Evolutionary conservation across 1,284 basidiomycete genomes (phyloP), one percentile per base, ranked within the genome.

Genomic region (Coriolopsis trogii): DNA sequence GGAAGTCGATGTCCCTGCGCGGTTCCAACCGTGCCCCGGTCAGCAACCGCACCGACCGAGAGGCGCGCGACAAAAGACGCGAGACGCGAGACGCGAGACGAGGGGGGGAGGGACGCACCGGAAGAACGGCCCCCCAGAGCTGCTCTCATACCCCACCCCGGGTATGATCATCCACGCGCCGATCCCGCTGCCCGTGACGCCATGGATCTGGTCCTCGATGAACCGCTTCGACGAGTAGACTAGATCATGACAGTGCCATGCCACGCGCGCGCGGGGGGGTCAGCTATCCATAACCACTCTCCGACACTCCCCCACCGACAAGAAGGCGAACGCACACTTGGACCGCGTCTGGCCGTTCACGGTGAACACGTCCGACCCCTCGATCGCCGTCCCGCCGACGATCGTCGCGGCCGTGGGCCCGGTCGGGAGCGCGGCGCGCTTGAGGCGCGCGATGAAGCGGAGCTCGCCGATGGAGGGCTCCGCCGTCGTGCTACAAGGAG

Each of bases 401-500:
- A 77, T 60, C 16, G 74, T 71, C 6, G 74, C 64, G 31, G 58
- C 58, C 3, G 65, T 58, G 20, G 67, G 59, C 10, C 77, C 76
- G 53, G 73, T 75, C 4, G 75, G 72, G 5, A 78, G 58, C 5
- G 67, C 63, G 4, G 72, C 64, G 47, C 72, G 74, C n/a, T 66
- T 70, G 24, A 80, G 68, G 28, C 78, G 75, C 13, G 76, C 76
- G 54, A 79, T 77, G 61, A 77, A 74, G 24, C 76, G 73, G 36
- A 79, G 67, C 56, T 79, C 77, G 28, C 77, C 77, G 20, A 80
- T 73, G 33, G 53, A 52, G 3, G 76, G 76, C 53, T 78, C 76
- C 13, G 73, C 73, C 8, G 74, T 72, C 9, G 72, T 72, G 55
- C 66, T 44, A 29, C 18, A 23, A 16, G 10, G 28, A 6, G 28